phyloP scores from a whole-genome alignment of 2,329 filamentous ascomycete species.

The Cadophora malorum region DNA sequence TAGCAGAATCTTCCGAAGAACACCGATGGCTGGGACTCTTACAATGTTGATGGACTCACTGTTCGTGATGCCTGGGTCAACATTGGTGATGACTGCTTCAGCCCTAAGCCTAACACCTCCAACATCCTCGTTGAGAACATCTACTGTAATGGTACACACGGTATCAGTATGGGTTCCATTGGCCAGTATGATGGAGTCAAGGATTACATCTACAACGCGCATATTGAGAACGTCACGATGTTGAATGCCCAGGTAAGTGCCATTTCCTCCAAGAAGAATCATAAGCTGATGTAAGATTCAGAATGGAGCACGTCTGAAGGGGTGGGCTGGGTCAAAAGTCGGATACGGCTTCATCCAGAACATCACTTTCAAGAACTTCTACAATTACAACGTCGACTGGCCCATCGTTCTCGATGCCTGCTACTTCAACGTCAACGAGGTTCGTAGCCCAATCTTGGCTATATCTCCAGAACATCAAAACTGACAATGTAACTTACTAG shows the following conservation, averaged over 20 bases:
- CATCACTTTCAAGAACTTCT: constrained; percentile 67
- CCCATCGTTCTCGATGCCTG: constrained; percentile 66
- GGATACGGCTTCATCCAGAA: constrained; percentile 68
- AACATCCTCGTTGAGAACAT: constrained; percentile 64
- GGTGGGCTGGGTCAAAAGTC: constrained; percentile 62
- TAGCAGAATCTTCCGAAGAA: constrained; percentile 59
- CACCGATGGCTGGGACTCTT: constrained; percentile 67
- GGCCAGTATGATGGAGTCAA: constrained; percentile 62
- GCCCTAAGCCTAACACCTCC: constrained; percentile 64
- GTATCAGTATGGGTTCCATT: constrained; percentile 63
- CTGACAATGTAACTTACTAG: background rate
- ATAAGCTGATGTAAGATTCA: constrained; percentile 35
- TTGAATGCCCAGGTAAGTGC: constrained; percentile 52
- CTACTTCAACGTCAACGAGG: constrained; percentile 62
- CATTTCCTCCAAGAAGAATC: background rate
- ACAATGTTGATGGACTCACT: constrained; percentile 60
- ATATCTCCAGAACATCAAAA: background rate
- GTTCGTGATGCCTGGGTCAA: constrained; percentile 59
- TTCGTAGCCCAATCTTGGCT: background rate
- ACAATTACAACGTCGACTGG: constrained; percentile 63
- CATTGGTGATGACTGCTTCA: constrained; percentile 67
- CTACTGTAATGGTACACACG: constrained; percentile 65
- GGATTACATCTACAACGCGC: constrained; percentile 62
- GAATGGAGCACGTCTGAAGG: constrained; percentile 65
- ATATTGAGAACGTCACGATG: constrained; percentile 65